Evolutionary conservation across 768 basidiomycete genomes (phyloP).

Genomic region (Sarcomyxa edulis): DNA sequence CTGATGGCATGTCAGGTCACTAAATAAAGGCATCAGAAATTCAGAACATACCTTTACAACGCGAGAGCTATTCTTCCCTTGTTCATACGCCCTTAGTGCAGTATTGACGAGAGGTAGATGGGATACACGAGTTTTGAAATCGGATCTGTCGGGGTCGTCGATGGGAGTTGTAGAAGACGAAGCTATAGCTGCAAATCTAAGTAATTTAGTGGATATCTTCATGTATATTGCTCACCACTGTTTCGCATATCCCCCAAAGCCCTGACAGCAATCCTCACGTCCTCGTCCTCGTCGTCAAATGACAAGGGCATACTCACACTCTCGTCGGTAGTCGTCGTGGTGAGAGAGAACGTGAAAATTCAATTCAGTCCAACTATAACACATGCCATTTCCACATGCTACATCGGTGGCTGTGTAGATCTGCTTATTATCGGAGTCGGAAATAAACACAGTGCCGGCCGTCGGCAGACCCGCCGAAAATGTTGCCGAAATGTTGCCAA

Average conservation of each 20-base stretch:
- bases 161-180: conserved; percentile 1
- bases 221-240: conserved; percentile 27
- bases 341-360: too few species aligned
- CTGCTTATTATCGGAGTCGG: too few species aligned
- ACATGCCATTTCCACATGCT: too few species aligned
- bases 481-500: too few species aligned
- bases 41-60: conserved; percentile 67
- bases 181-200: too few species aligned
- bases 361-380: too few species aligned
- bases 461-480: too few species aligned
- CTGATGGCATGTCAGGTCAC: conserved; percentile 37
- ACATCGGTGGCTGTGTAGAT: too few species aligned
- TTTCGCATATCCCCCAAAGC: conserved; percentile 79
- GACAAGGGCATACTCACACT: too few species aligned
- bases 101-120: conserved; percentile 68
- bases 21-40: conserved; percentile 10
- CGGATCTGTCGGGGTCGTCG: conserved; percentile 18
- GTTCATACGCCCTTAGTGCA: conserved; percentile 72
- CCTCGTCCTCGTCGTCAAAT: conserved; percentile 66
- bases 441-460: too few species aligned
- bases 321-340: too few species aligned
- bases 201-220: too few species aligned
- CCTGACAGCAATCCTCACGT: conserved; percentile 70
- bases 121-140: conserved; percentile 50
- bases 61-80: conserved; percentile 76